These are phyloP conservation scores for Aureococcus anophagefferens DNA, from an alignment of 108 stramenopile species.

Conservation along the genomic window DNA sequence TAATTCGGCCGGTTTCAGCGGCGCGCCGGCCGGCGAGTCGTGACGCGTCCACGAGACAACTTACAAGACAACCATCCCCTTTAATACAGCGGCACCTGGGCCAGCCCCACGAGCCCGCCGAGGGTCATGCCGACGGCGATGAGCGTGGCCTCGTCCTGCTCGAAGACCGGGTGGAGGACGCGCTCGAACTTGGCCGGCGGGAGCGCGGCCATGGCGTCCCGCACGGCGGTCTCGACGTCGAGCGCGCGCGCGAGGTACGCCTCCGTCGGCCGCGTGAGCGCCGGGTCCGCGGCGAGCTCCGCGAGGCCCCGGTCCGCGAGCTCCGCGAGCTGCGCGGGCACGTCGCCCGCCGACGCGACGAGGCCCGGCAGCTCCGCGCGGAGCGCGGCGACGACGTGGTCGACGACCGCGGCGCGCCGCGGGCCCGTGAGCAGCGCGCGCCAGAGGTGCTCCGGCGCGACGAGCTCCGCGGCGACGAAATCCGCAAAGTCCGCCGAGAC, in stretches of 20 bases:
- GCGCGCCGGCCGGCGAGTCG: too few species aligned
- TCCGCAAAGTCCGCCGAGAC: constrained; percentile 25
- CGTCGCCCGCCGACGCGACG: neutral
- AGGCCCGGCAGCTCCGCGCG: neutral
- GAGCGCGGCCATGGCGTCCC: constrained; percentile 47
- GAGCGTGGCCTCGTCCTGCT: constrained; percentile 89
- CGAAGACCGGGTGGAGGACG: constrained; percentile 81
- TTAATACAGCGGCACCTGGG: constrained; percentile 46
- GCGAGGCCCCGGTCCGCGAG: too few species aligned
- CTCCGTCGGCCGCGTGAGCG: too few species aligned
- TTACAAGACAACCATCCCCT: too few species aligned
- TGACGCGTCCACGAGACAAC: too few species aligned
- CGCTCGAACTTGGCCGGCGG: constrained; percentile 78
- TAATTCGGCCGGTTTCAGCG: too few species aligned
- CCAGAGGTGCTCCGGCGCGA: constrained; percentile 25
- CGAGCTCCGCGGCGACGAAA: constrained; percentile 23
- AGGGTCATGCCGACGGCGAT: constrained; percentile 80
- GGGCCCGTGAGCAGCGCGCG: constrained; percentile 16
- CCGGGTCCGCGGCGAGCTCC: too few species aligned
- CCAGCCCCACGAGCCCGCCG: constrained; percentile 70
- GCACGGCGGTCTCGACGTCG: too few species aligned
- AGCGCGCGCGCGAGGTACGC: too few species aligned
- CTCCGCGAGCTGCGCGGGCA: too few species aligned
- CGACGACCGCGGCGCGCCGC: constrained; percentile 7
- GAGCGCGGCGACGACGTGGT: neutral